phyloP scores from a whole-genome alignment of 1,139 yeast genomes.

The Debaryomyces coudertii region DNA sequence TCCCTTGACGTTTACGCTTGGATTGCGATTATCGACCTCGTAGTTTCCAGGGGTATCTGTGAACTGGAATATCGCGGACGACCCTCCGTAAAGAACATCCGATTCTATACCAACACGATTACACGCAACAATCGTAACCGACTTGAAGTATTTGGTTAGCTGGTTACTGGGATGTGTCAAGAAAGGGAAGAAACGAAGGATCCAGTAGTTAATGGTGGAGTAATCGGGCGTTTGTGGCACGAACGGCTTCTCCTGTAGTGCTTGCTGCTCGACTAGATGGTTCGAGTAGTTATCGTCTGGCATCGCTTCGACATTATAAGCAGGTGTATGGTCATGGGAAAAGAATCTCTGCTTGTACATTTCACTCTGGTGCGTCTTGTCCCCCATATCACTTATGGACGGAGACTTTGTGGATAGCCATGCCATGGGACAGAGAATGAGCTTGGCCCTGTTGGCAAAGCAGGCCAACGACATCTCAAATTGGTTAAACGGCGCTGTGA shows the following conservation, averaged over 20 bases:
- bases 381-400: slow-evolving; percentile 27
- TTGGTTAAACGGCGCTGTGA: slow-evolving; percentile 72
- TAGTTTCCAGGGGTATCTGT: slow-evolving; percentile 26
- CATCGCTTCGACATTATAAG: slow-evolving; percentile 6
- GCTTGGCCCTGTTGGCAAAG: slow-evolving; percentile 46
- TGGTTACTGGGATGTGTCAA: slow-evolving; percentile 45
- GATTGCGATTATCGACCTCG: slow-evolving; percentile 36
- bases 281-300: slow-evolving; percentile 6
- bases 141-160: slow-evolving; percentile 26
- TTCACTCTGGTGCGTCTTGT: slow-evolving; percentile 16
- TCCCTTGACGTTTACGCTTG: slow-evolving; percentile 57
- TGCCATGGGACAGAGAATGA: slow-evolving; percentile 82
- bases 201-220: slow-evolving; percentile 61
- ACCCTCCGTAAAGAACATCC: slow-evolving; percentile 72
- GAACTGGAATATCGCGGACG: slow-evolving; percentile 60
- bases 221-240: slow-evolving; percentile 24
- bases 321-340: not conserved
- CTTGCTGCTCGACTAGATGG: slow-evolving; percentile 7
- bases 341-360: slow-evolving; percentile 11
- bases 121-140: slow-evolving; percentile 52
- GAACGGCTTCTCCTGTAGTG: slow-evolving; percentile 14
- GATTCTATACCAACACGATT: slow-evolving; percentile 79
- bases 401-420: slow-evolving; percentile 73
- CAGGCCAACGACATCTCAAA: slow-evolving; percentile 73
- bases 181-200: slow-evolving; percentile 69